phyloP scores from a whole-genome alignment of 495 filamentous ascomycete species.

The Daldinia bambusicola region DNA sequence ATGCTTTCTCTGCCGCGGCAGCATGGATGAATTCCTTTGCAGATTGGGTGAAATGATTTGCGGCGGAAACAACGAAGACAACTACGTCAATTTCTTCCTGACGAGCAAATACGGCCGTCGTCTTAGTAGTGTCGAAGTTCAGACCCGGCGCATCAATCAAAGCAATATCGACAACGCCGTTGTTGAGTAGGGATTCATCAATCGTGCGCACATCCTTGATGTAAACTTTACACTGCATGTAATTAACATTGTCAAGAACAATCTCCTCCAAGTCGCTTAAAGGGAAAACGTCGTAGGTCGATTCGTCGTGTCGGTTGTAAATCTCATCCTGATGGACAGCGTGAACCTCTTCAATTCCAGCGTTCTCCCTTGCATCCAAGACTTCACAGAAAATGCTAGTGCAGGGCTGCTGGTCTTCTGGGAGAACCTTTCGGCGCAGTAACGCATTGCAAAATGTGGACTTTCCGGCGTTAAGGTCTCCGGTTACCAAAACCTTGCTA shows the following conservation, averaged over 20 bases:
- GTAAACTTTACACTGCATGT: slow-evolving; percentile 96
- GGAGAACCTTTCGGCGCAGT: slow-evolving; percentile 88
- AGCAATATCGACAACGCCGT: slow-evolving; percentile 97
- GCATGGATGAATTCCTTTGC: slow-evolving; percentile 97
- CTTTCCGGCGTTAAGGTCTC: slow-evolving; percentile 96
- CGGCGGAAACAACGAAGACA: slow-evolving; percentile 96
- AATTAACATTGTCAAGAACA: slow-evolving; percentile 85
- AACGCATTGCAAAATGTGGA: slow-evolving; percentile 99
- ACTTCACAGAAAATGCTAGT: slow-evolving; percentile 99
- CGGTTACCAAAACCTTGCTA: slow-evolving; percentile 97
- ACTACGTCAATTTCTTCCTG: slow-evolving; percentile 99
- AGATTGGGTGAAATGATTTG: slow-evolving; percentile 96
- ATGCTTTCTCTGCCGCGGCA: slow-evolving; percentile 95
- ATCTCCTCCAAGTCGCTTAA: slow-evolving; percentile 84
- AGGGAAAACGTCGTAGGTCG: slow-evolving; percentile 87
- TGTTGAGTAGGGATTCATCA: slow-evolving; percentile 93
- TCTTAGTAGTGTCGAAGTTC: slow-evolving; percentile 95
- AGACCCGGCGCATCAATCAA: slow-evolving; percentile 96
- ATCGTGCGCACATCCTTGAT: slow-evolving; percentile 90
- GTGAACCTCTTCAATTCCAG: slow-evolving; percentile 91
- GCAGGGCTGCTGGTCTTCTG: slow-evolving; percentile 98
- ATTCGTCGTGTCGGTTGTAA: slow-evolving; percentile 92
- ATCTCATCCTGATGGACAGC: slow-evolving; percentile 81
- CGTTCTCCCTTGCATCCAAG: slow-evolving; percentile 89
- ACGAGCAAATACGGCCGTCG: slow-evolving; percentile 93